Percentiles rank a stretch among this genome's conserved stretches.
Conservation (phyloP, 257 asterid genomes). For the Datura wrightii region DNA sequence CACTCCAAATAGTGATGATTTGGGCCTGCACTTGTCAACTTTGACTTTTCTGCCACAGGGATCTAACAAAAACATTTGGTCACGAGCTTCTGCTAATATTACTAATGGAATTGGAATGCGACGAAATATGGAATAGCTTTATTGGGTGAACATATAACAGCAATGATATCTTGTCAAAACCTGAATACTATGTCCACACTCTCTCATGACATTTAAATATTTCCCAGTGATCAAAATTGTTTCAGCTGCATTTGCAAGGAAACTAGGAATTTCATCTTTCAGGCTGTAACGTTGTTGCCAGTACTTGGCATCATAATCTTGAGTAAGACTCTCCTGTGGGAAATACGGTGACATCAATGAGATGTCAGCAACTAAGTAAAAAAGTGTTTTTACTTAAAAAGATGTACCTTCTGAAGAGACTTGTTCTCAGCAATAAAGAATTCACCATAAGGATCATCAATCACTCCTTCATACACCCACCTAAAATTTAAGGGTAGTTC, state of each 20-base stretch:
- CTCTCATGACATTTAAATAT: conserved; percentile 97
- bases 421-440: conserved; percentile 96
- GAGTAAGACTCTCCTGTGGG: conserved; percentile 91
- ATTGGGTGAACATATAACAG: conserved; percentile 17
- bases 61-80: conserved; percentile 65
- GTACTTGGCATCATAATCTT: conserved; percentile 93
- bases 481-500: conserved; percentile 47
- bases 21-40: conserved; percentile 81
- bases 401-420: conserved; percentile 85
- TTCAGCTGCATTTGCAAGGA: conserved; percentile 95
- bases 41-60: conserved; percentile 80
- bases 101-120: conserved; percentile 32
- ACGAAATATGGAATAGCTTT: conserved; percentile 16
- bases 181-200: conserved; percentile 94
- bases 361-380: conserved; percentile 12
- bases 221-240: conserved; percentile 94
- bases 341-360: conserved; percentile 39
- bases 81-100: conserved; percentile 41
- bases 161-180: conserved; percentile 46
- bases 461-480: conserved; percentile 98
- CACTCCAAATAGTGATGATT: conserved; percentile 95
- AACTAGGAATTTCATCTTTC: conserved; percentile 91
- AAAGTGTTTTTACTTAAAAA: conserved; percentile 30
- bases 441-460: conserved; percentile 94
- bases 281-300: conserved; percentile 99